Evolutionary conservation across 768 basidiomycete genomes (phyloP).

Genomic region (Tulasnella sp.): DNA sequence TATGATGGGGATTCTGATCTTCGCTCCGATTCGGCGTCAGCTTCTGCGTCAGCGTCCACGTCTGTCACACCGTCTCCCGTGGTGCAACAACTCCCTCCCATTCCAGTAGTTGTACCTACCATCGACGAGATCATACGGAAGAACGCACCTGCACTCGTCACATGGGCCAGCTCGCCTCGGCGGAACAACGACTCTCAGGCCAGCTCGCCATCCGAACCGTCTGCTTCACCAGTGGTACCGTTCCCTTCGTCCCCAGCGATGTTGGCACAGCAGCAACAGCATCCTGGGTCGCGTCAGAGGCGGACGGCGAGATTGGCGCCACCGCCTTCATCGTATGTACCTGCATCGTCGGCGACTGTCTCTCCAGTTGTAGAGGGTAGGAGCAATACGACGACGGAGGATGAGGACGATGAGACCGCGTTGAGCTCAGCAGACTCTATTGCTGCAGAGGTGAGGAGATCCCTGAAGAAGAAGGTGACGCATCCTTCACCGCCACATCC

Average conservation of each 20-base stretch:
- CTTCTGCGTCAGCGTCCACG: slow-evolving; percentile 38
- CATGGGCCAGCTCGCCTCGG: no score
- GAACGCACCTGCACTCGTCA: slow-evolving; percentile 44
- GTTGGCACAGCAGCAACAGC: not conserved
- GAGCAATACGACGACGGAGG: not conserved
- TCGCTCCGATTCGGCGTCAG: slow-evolving; percentile 45
- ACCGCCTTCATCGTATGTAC: slow-evolving; percentile 1
- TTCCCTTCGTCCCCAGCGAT: not conserved
- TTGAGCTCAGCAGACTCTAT: slow-evolving; percentile 10
- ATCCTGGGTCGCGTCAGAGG: slow-evolving; percentile 3
- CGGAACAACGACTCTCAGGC: no score
- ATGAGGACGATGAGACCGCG: slow-evolving; percentile 5
- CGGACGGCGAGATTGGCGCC: not conserved
- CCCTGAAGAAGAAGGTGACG: not conserved
- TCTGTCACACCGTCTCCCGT: no score
- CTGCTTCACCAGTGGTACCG: not conserved
- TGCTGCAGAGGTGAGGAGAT: not conserved
- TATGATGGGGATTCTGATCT: not conserved
- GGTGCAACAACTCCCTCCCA: not conserved
- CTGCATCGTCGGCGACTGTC: not conserved
- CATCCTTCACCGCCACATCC: not conserved
- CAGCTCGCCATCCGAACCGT: not conserved
- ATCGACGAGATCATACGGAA: slow-evolving; percentile 82
- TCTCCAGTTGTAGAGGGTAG: not conserved
- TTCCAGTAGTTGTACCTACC: slow-evolving; percentile 46